A percentile compares a stretch with the other conserved stretches of the same genome.
Evolutionary conservation across 2,329 filamentous ascomycete genomes (phyloP).

Genomic region (Aspergillus pseudoviridinutans): DNA sequence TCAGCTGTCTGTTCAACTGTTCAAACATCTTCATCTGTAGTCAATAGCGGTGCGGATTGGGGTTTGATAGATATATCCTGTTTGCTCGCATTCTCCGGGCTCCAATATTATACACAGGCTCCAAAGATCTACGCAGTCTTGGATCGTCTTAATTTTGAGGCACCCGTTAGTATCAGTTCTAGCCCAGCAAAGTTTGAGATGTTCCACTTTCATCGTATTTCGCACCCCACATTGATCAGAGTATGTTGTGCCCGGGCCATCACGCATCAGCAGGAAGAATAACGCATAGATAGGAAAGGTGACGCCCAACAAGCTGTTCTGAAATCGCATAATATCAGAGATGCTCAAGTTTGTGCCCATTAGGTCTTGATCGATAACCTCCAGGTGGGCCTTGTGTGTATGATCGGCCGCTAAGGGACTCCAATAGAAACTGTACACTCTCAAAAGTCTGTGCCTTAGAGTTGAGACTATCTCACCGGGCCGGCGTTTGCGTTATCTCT

Average conservation of each 20-base stretch:
- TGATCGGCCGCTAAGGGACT: slow-evolving; percentile 20
- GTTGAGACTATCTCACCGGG: not conserved
- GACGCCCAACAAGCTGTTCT: not conserved
- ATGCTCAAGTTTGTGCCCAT: not conserved
- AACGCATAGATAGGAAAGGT: slow-evolving; percentile 16
- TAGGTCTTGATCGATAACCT: not conserved
- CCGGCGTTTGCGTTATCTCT: not conserved
- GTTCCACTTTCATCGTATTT: not conserved
- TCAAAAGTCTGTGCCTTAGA: not conserved
- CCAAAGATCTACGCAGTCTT: not conserved
- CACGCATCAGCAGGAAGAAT: not conserved
- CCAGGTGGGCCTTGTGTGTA: slow-evolving; percentile 13
- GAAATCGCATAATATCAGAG: slow-evolving; percentile 10
- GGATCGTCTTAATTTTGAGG: not conserved
- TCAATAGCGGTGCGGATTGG: not conserved
- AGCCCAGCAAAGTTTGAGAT: not conserved
- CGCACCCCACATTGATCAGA: not conserved
- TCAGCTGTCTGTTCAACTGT: slow-evolving; percentile 5
- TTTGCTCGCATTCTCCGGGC: not conserved
- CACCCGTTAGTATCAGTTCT: not conserved
- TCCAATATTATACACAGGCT: no score
- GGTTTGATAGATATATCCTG: not conserved
- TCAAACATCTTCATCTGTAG: not conserved
- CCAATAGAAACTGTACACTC: not conserved
- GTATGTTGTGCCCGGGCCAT: not conserved